Evolutionary conservation across 306 rosid genomes (phyloP).

Genomic region (Vigna reflexopilosa): DNA sequence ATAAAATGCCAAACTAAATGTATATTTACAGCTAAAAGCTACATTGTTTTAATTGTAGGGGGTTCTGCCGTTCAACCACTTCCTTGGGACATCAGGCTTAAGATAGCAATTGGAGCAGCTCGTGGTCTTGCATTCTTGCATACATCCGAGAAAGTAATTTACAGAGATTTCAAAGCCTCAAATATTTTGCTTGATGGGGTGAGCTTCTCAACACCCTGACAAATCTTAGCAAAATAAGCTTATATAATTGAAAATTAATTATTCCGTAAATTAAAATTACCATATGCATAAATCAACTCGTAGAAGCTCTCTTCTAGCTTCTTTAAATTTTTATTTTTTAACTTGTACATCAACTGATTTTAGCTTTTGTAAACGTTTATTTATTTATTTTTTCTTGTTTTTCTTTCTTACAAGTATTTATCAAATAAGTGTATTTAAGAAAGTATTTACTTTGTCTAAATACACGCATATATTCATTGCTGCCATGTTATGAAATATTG

Average conservation of each 20-base stretch:
- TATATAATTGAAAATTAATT: too few species aligned
- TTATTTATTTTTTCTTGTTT: too few species aligned
- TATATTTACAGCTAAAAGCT: conserved; percentile 25
- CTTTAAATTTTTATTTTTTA: too few species aligned
- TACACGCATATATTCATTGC: neutral
- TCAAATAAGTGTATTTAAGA: too few species aligned
- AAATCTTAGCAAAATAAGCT: conserved; percentile 1
- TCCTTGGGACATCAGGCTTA: conserved; percentile 82
- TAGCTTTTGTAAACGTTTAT: too few species aligned
- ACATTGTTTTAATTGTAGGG: conserved; percentile 53
- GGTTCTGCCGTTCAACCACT: conserved; percentile 87
- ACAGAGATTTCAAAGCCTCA: conserved; percentile 96
- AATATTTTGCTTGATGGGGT: conserved; percentile 95
- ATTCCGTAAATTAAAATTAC: too few species aligned
- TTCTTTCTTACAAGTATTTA: too few species aligned
- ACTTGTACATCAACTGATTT: too few species aligned
- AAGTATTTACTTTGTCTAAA: too few species aligned
- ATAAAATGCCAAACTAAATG: conserved; percentile 5
- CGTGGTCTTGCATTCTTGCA: conserved; percentile 90
- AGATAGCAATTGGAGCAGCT: conserved; percentile 96
- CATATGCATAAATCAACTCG: too few species aligned
- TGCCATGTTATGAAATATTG: neutral
- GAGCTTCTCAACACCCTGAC: conserved; percentile 24
- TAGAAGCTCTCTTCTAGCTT: too few species aligned
- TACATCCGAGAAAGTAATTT: conserved; percentile 86